Evolutionary conservation across 1,284 basidiomycete genomes (phyloP).

Genomic region (Cystobasidium pallidum): DNA sequence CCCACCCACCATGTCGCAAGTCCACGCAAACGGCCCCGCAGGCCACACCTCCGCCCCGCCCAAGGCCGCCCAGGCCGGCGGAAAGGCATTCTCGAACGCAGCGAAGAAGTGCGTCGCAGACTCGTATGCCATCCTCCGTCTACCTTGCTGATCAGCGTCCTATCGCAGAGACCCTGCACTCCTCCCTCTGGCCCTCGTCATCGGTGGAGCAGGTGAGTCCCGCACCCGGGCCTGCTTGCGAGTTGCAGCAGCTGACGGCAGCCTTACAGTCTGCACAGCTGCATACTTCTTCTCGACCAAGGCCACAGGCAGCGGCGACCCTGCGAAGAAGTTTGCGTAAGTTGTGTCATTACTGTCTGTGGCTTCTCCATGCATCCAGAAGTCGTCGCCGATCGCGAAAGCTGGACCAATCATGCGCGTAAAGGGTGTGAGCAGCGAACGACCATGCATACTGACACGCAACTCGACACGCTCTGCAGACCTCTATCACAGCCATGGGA

Average conservation of each 20-base stretch:
- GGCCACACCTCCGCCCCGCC: conserved; percentile 41
- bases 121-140: not conserved
- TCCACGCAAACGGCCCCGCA: conserved; percentile 27
- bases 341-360: not conserved
- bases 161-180: conserved; percentile 33
- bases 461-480: not conserved
- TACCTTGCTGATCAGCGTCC: not conserved
- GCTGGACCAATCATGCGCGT: conserved; percentile 9
- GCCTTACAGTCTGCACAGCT: conserved; percentile 29
- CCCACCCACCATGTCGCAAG: conserved; percentile 12
- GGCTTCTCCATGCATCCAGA: no score
- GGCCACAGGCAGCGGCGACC: conserved; percentile 8
- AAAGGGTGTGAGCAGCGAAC: not conserved
- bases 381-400: conserved; percentile 11
- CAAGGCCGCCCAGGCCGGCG: conserved; percentile 32
- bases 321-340: conserved; percentile 17
- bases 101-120: conserved; percentile 29
- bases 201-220: conserved; percentile 32
- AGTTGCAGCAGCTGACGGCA: not conserved
- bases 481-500: conserved; percentile 39
- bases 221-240: not conserved
- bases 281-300: conserved; percentile 41
- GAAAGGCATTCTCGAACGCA: conserved; percentile 40
- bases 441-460: not conserved
- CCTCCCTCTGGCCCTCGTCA: conserved; percentile 40